A percentile compares a stretch with the other conserved stretches of the same genome.
phyloP scores from a whole-genome alignment of 2,329 filamentous ascomycete species.

The Bipolaris bicolor region DNA sequence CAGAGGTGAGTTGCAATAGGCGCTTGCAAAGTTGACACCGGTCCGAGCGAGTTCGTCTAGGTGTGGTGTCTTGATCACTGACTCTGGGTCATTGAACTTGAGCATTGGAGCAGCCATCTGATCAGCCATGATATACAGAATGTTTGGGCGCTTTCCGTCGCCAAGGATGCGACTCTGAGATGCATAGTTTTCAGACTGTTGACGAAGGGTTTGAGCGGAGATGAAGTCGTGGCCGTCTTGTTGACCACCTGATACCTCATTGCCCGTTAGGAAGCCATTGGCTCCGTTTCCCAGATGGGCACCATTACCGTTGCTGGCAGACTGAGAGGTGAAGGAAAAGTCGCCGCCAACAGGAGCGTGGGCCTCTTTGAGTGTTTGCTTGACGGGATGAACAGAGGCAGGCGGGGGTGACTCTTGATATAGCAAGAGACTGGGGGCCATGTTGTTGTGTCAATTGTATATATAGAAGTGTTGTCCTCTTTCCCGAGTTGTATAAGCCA shows the following conservation, averaged over 20 bases:
- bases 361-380: constrained; percentile 31
- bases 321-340: constrained; percentile 22
- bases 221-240: constrained; percentile 30
- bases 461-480: neutral
- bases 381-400: constrained; percentile 22
- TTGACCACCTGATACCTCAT: constrained; percentile 19
- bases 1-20: constrained; percentile 91
- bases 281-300: constrained; percentile 18
- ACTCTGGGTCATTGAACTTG: constrained; percentile 88
- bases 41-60: constrained; percentile 80
- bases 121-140: constrained; percentile 95
- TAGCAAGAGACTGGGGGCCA: constrained; percentile 43
- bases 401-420: constrained; percentile 29
- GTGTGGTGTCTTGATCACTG: constrained; percentile 90
- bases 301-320: constrained; percentile 21
- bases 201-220: constrained; percentile 35
- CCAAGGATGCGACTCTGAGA: constrained; percentile 19
- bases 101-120: constrained; percentile 89
- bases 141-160: constrained; percentile 65
- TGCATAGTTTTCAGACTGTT: constrained; percentile 34
- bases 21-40: constrained; percentile 89
- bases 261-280: constrained; percentile 19
- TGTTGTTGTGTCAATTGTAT: constrained; percentile 11
- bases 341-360: constrained; percentile 25
- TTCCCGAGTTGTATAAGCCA: neutral